These are phyloP conservation scores for Argentina anserina DNA, from an alignment of 306 rosid species.

Conservation along the genomic window DNA sequence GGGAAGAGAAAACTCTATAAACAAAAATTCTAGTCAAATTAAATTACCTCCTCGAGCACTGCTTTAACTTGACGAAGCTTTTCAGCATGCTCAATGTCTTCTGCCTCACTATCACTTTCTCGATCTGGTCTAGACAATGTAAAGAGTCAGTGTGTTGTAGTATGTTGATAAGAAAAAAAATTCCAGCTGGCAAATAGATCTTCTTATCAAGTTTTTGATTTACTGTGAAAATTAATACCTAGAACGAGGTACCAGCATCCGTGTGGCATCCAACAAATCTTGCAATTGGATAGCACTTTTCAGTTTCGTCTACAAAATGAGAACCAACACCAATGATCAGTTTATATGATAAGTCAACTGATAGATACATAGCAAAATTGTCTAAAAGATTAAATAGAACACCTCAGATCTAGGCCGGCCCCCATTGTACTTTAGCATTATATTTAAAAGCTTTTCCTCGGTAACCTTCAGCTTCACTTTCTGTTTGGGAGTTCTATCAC, in stretches of 20 bases:
- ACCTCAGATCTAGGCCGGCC: conserved; percentile 95
- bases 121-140: conserved; percentile 63
- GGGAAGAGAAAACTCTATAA: too few species aligned
- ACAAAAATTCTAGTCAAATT: conserved; percentile 9
- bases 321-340: conserved; percentile 25
- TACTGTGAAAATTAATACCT: conserved; percentile 41
- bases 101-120: conserved; percentile 92
- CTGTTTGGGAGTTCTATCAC: conserved; percentile 99
- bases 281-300: conserved; percentile 98
- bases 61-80: conserved; percentile 99
- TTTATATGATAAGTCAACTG: conserved; percentile 5
- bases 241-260: conserved; percentile 83
- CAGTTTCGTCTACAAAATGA: conserved; percentile 71
- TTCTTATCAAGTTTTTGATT: conserved; percentile 11
- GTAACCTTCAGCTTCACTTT: conserved; percentile 96
- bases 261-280: conserved; percentile 94
- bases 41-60: conserved; percentile 91
- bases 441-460: conserved; percentile 81
- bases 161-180: conserved; percentile 14
- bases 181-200: conserved; percentile 8
- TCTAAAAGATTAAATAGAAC: conserved; percentile 19
- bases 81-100: conserved; percentile 96
- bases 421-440: conserved; percentile 91
- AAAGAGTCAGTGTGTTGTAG: conserved; percentile 17
- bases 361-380: conserved; percentile 7